phyloP scores from a whole-genome alignment of 345 rosid genomes.

The Hibiscus syriacus region DNA sequence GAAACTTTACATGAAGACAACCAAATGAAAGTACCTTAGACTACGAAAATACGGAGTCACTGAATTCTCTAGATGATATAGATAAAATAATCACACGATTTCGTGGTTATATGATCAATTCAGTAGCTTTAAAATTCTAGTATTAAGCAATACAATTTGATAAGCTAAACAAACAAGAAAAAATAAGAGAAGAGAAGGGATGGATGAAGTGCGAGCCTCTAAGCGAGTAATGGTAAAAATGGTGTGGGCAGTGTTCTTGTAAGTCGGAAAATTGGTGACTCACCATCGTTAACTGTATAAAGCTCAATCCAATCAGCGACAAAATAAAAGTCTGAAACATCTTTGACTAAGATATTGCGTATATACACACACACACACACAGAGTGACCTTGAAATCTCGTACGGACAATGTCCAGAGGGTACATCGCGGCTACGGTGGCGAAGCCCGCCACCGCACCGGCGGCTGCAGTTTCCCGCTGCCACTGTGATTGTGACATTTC shows the following conservation, averaged over 20 bases:
- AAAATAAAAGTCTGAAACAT: neutral
- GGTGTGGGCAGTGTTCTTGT: conserved; percentile 83
- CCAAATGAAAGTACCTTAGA: conserved; percentile 15
- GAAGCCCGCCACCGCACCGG: conserved; percentile 92
- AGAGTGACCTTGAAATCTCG: conserved; percentile 76
- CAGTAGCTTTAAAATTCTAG: neutral
- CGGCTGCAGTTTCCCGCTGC: conserved; percentile 91
- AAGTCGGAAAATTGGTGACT: conserved; percentile 48
- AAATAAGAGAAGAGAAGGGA: neutral
- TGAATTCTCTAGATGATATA: conserved; percentile 24
- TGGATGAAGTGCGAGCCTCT: conserved; percentile 38
- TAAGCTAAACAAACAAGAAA: conserved; percentile 21
- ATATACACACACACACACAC: too few relatives aligned
- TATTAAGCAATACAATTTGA: neutral
- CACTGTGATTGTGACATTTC: conserved; percentile 24
- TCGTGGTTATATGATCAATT: neutral
- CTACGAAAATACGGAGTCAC: neutral
- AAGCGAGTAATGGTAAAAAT: conserved; percentile 63
- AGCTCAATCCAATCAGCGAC: conserved; percentile 6
- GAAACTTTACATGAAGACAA: neutral
- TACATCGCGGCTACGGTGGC: conserved; percentile 78
- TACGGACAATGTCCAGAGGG: conserved; percentile 96
- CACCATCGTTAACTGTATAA: conserved; percentile 72
- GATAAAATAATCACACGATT: conserved; percentile 1
- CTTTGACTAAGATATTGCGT: neutral